A percentile compares a stretch with the other conserved stretches of the same genome.
Evolutionary conservation across 1,284 basidiomycete genomes (phyloP).

Genomic region (Sparassis latifolia): DNA sequence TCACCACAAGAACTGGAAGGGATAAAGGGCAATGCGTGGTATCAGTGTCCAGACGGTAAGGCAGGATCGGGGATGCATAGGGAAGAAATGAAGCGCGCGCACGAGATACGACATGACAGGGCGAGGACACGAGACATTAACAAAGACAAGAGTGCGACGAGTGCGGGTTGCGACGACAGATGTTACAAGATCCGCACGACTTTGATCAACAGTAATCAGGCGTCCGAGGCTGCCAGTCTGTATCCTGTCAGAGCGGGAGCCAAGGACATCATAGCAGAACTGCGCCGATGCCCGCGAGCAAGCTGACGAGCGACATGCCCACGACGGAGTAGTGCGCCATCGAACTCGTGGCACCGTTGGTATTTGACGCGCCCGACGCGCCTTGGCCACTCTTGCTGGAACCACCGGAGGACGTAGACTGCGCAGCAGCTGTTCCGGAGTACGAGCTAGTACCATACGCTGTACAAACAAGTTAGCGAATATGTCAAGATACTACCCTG

Average conservation of each 20-base stretch:
- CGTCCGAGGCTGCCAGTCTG: background rate
- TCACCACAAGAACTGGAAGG: background rate
- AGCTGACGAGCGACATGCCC: background rate
- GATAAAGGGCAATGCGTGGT: background rate
- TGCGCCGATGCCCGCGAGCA: background rate
- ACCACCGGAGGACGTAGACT: constrained; percentile 28
- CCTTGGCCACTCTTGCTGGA: constrained; percentile 25
- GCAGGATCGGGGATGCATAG: background rate
- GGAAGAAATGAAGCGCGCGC: background rate
- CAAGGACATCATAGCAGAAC: background rate
- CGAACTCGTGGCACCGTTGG: background rate
- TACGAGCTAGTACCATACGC: no score
- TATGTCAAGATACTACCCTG: no score
- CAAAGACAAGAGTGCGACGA: no score
- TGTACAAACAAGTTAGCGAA: no score
- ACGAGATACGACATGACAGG: no score
- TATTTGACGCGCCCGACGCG: constrained; percentile 5
- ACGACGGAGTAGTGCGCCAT: background rate
- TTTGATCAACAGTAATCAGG: background rate
- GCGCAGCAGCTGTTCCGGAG: constrained; percentile 2
- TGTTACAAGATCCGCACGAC: no score
- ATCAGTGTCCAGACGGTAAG: background rate
- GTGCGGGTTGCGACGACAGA: no score
- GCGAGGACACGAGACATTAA: no score
- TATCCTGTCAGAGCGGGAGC: background rate